Evolutionary conservation across 805 yeast species (phyloP).

Genomic region (Saccharomyces mikatae): DNA sequence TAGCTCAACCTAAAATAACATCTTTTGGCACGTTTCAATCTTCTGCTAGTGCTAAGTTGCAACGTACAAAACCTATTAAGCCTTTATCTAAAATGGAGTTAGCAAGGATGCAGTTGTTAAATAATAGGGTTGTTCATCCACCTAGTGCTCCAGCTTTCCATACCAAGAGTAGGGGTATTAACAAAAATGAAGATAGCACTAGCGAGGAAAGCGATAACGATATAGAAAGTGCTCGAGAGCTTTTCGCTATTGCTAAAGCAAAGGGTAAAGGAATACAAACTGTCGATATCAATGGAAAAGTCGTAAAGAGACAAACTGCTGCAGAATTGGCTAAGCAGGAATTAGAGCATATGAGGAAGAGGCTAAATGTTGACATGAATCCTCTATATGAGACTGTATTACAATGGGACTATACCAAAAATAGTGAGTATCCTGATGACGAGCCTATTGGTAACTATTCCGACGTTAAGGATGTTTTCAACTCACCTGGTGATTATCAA

Average conservation of each 20-base stretch:
- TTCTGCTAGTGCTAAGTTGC: conserved; percentile 15
- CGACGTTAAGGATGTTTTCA: conserved; percentile 49
- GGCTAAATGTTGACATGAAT: conserved; percentile 69
- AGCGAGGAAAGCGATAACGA: conserved; percentile 36
- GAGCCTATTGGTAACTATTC: conserved; percentile 34
- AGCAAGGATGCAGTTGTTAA: conserved; percentile 30
- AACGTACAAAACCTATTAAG: conserved; percentile 18
- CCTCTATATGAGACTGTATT: conserved; percentile 66
- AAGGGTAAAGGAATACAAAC: conserved; percentile 27
- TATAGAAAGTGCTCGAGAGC: conserved; percentile 31
- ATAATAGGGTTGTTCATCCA: conserved; percentile 35
- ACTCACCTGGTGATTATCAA: conserved; percentile 56
- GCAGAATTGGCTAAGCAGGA: conserved; percentile 44
- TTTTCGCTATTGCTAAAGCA: conserved; percentile 29
- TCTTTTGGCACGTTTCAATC: conserved; percentile 33
- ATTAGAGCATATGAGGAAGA: conserved; percentile 67
- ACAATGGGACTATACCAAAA: conserved; percentile 64
- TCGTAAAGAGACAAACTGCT: conserved; percentile 30
- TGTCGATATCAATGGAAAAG: conserved; percentile 37
- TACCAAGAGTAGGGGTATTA: conserved; percentile 26
- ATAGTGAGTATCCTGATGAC: conserved; percentile 52
- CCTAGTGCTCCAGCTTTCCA: conserved; percentile 45
- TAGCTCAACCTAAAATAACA: conserved; percentile 32
- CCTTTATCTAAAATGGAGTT: conserved; percentile 33
- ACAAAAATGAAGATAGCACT: conserved; percentile 17